phyloP scores from a whole-genome alignment of 441 rosid genomes.

The Jatropha podagrica region DNA sequence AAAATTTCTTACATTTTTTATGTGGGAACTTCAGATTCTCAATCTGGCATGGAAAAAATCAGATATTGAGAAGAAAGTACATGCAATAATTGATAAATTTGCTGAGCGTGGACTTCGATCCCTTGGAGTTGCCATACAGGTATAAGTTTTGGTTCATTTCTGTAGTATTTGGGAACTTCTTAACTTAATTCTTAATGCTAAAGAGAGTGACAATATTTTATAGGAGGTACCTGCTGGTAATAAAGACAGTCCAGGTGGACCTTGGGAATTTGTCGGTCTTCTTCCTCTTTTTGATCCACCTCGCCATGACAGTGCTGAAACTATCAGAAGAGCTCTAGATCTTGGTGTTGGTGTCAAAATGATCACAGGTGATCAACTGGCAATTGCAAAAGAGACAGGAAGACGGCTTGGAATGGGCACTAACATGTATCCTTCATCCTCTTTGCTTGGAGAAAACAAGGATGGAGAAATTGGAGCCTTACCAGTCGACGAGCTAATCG shows the following conservation, averaged over 20 bases:
- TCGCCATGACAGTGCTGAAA: conserved; percentile 87
- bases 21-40: conserved; percentile 51
- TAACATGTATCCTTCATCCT: conserved; percentile 93
- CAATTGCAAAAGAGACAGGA: conserved; percentile 96
- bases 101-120: conserved; percentile 97
- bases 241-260: conserved; percentile 33
- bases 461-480: conserved; percentile 58
- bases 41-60: conserved; percentile 58
- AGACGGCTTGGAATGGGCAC: conserved; percentile 99
- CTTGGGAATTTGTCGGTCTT: conserved; percentile 39
- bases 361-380: conserved; percentile 98
- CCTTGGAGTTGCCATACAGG: conserved; percentile 49
- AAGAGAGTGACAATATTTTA: neutral
- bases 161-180: neutral
- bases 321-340: conserved; percentile 83
- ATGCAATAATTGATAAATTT: conserved; percentile 67
- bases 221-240: conserved; percentile 33
- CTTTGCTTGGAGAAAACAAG: conserved; percentile 80
- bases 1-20: neutral
- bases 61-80: conserved; percentile 66
- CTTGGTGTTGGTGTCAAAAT: conserved; percentile 97
- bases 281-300: conserved; percentile 40
- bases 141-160: neutral
- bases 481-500: conserved; percentile 84
- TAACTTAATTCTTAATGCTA: neutral